phyloP scores from a whole-genome alignment of 2,329 filamentous ascomycete genomes.

The Chaetothyriales sp. region DNA sequence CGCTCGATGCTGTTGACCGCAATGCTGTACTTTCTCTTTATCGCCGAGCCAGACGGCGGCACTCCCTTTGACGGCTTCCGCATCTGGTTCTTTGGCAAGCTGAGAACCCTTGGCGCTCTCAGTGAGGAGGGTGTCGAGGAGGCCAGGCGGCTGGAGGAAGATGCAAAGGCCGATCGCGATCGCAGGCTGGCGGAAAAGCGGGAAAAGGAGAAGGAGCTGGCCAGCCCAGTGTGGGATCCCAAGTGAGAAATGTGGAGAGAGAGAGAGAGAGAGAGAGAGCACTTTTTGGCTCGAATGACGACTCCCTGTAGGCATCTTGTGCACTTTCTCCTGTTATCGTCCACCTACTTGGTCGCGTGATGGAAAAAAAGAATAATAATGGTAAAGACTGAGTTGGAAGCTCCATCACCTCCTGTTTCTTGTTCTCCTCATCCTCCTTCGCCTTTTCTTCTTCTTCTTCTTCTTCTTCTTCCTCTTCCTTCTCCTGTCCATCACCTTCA shows the following conservation, averaged over 20 bases:
- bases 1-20: slow-evolving; percentile 32
- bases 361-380: not conserved
- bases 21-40: slow-evolving; percentile 15
- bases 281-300: too few relatives aligned
- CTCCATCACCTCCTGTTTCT: not conserved
- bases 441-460: too few relatives aligned
- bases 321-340: not conserved
- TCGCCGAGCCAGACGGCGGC: slow-evolving; percentile 11
- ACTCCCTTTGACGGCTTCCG: slow-evolving; percentile 16
- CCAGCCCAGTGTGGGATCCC: not conserved
- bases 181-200: slow-evolving; percentile 2
- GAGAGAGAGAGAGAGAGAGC: not conserved
- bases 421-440: too few relatives aligned
- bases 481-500: too few relatives aligned
- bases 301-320: too few relatives aligned
- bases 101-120: not conserved
- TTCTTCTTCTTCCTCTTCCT: too few relatives aligned
- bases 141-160: slow-evolving; percentile 1
- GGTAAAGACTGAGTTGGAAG: not conserved
- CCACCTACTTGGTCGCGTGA: not conserved
- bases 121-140: slow-evolving; percentile 1
- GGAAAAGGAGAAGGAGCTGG: slow-evolving; percentile 3
- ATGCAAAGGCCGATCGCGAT: slow-evolving; percentile 1
- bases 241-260: slow-evolving; percentile 1
- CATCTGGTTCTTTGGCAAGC: slow-evolving; percentile 10